Percentiles rank a stretch among this genome's conserved stretches.
Evolutionary conservation across 768 basidiomycete species (phyloP).

Genomic region (Leccinum sublutescens): DNA sequence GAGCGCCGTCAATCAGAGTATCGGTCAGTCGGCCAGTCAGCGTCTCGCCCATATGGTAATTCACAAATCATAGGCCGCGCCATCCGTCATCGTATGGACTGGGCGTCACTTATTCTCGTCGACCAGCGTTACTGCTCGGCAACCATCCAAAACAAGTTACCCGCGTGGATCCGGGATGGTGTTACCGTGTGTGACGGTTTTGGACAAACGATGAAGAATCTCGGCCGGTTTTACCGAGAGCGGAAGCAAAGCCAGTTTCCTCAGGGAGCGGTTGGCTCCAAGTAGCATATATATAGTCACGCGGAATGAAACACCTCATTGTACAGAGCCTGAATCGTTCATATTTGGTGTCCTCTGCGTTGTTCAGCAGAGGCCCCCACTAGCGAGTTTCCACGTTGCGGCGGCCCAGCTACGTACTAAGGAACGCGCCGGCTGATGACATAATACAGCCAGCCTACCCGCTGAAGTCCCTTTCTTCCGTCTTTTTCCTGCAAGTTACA

Average conservation of each 20-base stretch:
- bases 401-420: neutral
- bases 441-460: neutral
- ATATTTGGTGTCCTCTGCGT: neutral
- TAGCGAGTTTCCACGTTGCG: neutral
- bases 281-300: conserved; percentile 4
- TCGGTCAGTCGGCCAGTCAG: conserved; percentile 53
- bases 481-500: neutral
- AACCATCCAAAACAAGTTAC: conserved; percentile 76
- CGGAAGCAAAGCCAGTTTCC: conserved; percentile 37
- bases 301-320: neutral
- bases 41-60: neutral
- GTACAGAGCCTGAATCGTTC: conserved; percentile 2
- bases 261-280: neutral
- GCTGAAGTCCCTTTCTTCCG: neutral
- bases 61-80: conserved; percentile 65
- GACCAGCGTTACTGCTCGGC: conserved; percentile 76
- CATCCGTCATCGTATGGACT: conserved; percentile 88
- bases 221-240: conserved; percentile 67
- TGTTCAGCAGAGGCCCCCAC: neutral
- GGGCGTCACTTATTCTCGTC: conserved; percentile 86
- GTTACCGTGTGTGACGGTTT: conserved; percentile 61
- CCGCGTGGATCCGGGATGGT: conserved; percentile 80
- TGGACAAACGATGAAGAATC: conserved; percentile 64
- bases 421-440: neutral
- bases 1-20: conserved; percentile 96